phyloP scores from a whole-genome alignment of 163 green algal genomes.

The Prototheca wickerhamii region DNA sequence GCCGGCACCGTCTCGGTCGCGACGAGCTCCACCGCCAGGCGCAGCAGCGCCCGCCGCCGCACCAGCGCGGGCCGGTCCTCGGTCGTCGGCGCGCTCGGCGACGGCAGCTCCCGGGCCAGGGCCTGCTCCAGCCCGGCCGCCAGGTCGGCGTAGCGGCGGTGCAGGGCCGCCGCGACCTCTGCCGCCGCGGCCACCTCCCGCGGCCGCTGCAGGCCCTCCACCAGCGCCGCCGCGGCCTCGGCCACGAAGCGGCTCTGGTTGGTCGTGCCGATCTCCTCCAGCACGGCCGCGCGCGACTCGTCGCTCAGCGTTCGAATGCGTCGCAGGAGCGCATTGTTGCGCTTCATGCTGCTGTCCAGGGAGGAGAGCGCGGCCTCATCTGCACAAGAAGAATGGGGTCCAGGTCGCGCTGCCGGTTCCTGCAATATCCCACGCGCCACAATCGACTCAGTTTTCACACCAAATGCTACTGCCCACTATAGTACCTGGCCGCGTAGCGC shows the following conservation, averaged over 20 bases:
- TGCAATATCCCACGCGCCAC: too few relatives aligned
- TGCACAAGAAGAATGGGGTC: slow-evolving; percentile 18
- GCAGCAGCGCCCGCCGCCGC: slow-evolving; percentile 45
- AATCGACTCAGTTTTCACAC: too few relatives aligned
- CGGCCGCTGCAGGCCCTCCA: slow-evolving; percentile 66
- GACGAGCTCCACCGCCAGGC: slow-evolving; percentile 69
- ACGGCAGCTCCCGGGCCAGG: slow-evolving; percentile 22
- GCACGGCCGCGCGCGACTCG: slow-evolving; percentile 54
- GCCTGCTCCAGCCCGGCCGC: slow-evolving; percentile 27
- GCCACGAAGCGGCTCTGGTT: slow-evolving; percentile 88
- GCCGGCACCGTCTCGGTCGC: slow-evolving; percentile 42
- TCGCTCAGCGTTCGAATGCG: slow-evolving; percentile 72
- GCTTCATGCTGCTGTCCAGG: slow-evolving; percentile 85
- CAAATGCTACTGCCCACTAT: background rate
- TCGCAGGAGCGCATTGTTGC: slow-evolving; percentile 79
- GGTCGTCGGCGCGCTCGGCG: slow-evolving; percentile 10
- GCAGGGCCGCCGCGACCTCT: slow-evolving; percentile 57
- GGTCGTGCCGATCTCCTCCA: slow-evolving; percentile 65
- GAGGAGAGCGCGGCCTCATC: slow-evolving; percentile 53
- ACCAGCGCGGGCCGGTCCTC: slow-evolving; percentile 27
- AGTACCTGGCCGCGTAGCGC: background rate
- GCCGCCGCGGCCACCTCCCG: slow-evolving; percentile 66
- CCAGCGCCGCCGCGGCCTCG: slow-evolving; percentile 74
- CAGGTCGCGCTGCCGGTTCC: too few relatives aligned
- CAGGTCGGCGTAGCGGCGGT: slow-evolving; percentile 82